phyloP scores from a whole-genome alignment of 78 protist species.

The Tieghemostelium lacteum region DNA sequence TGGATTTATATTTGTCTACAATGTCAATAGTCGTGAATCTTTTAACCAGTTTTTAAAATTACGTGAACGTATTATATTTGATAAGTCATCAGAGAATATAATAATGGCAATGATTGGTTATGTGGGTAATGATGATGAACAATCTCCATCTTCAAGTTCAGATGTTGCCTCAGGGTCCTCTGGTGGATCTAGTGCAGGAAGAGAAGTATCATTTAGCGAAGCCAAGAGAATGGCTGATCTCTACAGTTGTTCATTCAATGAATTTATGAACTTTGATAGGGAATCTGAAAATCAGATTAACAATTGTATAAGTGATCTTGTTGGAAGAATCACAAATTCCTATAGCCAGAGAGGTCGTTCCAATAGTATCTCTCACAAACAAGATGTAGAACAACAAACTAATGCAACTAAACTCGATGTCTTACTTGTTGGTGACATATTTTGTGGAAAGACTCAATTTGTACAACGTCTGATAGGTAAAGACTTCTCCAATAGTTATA shows the following conservation, averaged over 20 bases:
- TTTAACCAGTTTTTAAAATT: slow-evolving; percentile 18
- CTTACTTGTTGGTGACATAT: slow-evolving; percentile 51
- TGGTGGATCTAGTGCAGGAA: background rate
- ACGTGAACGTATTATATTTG: slow-evolving; percentile 59
- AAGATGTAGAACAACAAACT: background rate
- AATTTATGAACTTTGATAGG: slow-evolving; percentile 15
- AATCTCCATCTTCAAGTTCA: background rate
- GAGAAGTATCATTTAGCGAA: slow-evolving; percentile 38
- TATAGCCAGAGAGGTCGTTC: background rate
- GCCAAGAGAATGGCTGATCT: slow-evolving; percentile 69
- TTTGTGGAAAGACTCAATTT: slow-evolving; percentile 58
- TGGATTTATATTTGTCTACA: slow-evolving; percentile 66
- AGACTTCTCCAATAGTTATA: background rate
- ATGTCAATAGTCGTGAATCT: slow-evolving; percentile 47
- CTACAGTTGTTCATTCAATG: slow-evolving; percentile 32
- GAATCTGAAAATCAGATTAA: slow-evolving; percentile 23
- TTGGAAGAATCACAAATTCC: slow-evolving; percentile 31
- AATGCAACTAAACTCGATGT: slow-evolving; percentile 20
- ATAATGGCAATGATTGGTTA: slow-evolving; percentile 67
- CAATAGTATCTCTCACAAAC: background rate
- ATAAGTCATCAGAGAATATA: slow-evolving; percentile 27
- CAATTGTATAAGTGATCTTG: slow-evolving; percentile 3
- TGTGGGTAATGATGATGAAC: slow-evolving; percentile 3
- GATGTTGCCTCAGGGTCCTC: background rate
- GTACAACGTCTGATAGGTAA: slow-evolving; percentile 41